Base-by-base conservation (phyloP, 1,284 basidiomycete species). In the Apiotrichum brassicae region DNA sequence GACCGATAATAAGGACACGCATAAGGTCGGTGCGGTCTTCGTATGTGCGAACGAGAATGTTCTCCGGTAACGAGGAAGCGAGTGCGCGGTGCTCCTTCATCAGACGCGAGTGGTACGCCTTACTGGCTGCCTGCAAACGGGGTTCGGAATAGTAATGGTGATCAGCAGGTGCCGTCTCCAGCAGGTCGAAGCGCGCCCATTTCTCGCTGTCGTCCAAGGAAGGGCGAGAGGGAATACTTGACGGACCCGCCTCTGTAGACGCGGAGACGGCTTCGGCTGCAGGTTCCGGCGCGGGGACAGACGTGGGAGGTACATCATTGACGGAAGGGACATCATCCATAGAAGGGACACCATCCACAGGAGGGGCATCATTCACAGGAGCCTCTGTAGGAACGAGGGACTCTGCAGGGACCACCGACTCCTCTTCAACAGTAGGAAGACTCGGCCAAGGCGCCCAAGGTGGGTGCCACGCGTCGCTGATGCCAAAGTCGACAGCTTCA, bases 1-100 rank as follows among this genome's bases (percentile, higher is more conserved):
- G 89, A 12, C 92, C 92, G 58, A 97, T 84, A 60, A 95, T 95
- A 48, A 97, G 77, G 59, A 82, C 87, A 30, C 92, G 81, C 52
- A 95, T 71, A 23, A 97, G 78, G 74, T 97, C 92, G 33, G 82
- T 78, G 20, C 92, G 81, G 65, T 94, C 86, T 70, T 79, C 78
- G 63, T 79, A 80, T 6, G 75, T 73, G 16, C 78, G 70, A 1
- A 80, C 78, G 14, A 79, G 63, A 49, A 78, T 77, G 37, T 76
- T 75, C 38, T 76, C 76, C 69, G 60, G 90, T 42, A 95, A 73
- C 56, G 87, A 90, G 49, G 74, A 83, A 35, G 81, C 76, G 19
- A 97, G 77, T 1, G 84, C 84, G 41, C 82, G 82, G 70, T 93
- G 92, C 70, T 97, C 91, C 68, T 85, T 87, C 25, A 79, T 77